Evolutionary conservation across 495 filamentous ascomycete species (phyloP), one percentile per base, ranked within the genome.

Genomic region (Podospora pseudocomata): DNA sequence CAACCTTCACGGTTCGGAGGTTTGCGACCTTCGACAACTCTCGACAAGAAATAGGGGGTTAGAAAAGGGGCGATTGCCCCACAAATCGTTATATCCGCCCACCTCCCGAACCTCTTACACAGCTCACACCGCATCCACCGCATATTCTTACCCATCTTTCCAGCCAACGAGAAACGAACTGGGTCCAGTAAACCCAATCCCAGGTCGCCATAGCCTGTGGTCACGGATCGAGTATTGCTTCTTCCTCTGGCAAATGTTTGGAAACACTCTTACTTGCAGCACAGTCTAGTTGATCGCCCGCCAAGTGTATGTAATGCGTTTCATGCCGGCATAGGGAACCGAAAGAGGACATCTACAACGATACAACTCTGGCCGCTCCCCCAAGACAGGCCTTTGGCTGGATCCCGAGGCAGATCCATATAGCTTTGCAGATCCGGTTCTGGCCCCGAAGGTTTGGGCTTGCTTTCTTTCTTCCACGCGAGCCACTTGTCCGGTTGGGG

Each of bases 301-400:
- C 65, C 65, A 66, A 70, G 49, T n/a, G 28, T 30, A 9, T 19
- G 32, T 34, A 5, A 55, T 32, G 53, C 30, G 65, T 70, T 60
- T 70, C 60, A 70, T 65, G 65, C 68, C 61, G 68, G 68, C 54
- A 70, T 60, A 67, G 60, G 5, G 27, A 26, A 9, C 27, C 19
- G 6, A 26, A 58, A 58, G 23, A 58, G 56, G 19, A 58, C n/a
- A 27, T 58, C 56, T 5, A 20, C 56, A 58, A 9, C 19, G 23
- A 58, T 18, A 58, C 56, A 58, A 20, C 39, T 49, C 9, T 49
- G 39, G 39, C 13, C 15, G 2, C 13, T 2, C 39, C 39, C 39
- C 39, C 39, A 49, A 49, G 39, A 49, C 39, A 49, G 9, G 7
- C 0, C 39, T 49, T 11, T 5, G 39, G 7, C 39, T 49, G 15